A percentile compares a stretch with the other conserved stretches of the same genome.
These are phyloP conservation scores for Colletotrichum lindemuthianum DNA, from an alignment of 2,329 filamentous ascomycete species.

Conservation along the genomic window DNA sequence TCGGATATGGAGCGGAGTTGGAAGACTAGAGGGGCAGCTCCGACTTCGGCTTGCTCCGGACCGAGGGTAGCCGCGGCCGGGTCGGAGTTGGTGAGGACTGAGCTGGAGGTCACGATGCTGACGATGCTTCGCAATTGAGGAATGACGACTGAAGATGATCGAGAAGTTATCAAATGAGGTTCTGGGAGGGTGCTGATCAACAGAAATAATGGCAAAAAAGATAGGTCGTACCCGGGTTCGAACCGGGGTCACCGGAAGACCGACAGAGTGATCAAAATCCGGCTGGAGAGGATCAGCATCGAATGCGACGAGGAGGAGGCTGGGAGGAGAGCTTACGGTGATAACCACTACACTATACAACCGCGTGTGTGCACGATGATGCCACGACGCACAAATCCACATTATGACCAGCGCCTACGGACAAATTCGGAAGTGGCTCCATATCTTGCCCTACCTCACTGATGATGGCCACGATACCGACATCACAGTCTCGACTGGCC, in stretches of 20 bases:
- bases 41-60: too few relatives aligned
- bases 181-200: accelerated
- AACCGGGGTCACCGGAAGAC: slow-evolving; percentile 35
- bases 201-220: background rate
- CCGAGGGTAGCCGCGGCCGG: too few relatives aligned
- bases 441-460: too few relatives aligned
- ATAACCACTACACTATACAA: slow-evolving; percentile 36
- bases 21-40: too few relatives aligned
- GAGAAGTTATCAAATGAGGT: background rate
- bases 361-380: slow-evolving; percentile 8
- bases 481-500: too few relatives aligned
- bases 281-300: slow-evolving; percentile 15
- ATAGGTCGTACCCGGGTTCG: slow-evolving; percentile 34
- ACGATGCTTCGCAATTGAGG: background rate
- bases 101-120: too few relatives aligned
- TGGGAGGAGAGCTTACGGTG: slow-evolving; percentile 20
- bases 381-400: background rate
- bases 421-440: too few relatives aligned
- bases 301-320: background rate
- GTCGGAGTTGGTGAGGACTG: too few relatives aligned
- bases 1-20: too few relatives aligned
- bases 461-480: too few relatives aligned
- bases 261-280: slow-evolving; percentile 24
- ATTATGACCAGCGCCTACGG: background rate
- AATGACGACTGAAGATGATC: background rate